Base-by-base conservation (phyloP, 164 flowering plant genomes). In the Magnolia officinalis region DNA sequence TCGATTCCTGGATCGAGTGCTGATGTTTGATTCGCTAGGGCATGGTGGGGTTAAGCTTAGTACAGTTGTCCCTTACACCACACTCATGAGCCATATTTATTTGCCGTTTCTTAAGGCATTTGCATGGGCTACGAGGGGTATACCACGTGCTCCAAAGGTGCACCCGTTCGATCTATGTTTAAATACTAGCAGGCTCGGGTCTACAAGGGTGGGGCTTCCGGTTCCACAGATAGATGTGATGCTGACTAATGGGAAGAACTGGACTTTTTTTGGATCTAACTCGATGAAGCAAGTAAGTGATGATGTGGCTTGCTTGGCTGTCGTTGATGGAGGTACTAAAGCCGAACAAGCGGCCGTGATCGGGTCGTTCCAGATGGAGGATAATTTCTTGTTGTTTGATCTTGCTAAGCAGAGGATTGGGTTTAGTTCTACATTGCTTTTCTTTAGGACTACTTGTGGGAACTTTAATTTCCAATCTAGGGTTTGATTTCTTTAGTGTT, bases 261-360 rank as follows among this genome's bases (percentile, higher is more conserved):
- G 87, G 87, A 79, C 82, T 23, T 81, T 84, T 4, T 82, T 79
- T 20, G 86, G 86, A 9, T 76, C 78, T 0, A 86, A 85, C 67
- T 82, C 83, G 8, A 78, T 85, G 85, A 74, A 67, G 49, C 78
- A 70, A 20, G 80, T 84, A 3, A 65, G 77, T 0, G 50, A 77
- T 4, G 76, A 80, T 31, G 79, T 78, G 51, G 80, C 81, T 1
- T 84, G 89, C 66, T 66, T 84, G 6, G 87, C 87, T 13, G 77
- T 84, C 37, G 68, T 83, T 1, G 83, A 86, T 71, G 87, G 85
- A 8, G 89, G 89, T 20, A 19, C 20, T 73, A 82, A 14, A 19
- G 78, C 80, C 2, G 72, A 76, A 21, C 65, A 76, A 20, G 74
- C 80, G 1, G 77, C 76, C 9, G 82, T 84, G 23, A 80, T 84